These are phyloP conservation scores for Amesomyces nigricolor DNA, from an alignment of 2,329 filamentous ascomycete genomes.

Conservation along the genomic window DNA sequence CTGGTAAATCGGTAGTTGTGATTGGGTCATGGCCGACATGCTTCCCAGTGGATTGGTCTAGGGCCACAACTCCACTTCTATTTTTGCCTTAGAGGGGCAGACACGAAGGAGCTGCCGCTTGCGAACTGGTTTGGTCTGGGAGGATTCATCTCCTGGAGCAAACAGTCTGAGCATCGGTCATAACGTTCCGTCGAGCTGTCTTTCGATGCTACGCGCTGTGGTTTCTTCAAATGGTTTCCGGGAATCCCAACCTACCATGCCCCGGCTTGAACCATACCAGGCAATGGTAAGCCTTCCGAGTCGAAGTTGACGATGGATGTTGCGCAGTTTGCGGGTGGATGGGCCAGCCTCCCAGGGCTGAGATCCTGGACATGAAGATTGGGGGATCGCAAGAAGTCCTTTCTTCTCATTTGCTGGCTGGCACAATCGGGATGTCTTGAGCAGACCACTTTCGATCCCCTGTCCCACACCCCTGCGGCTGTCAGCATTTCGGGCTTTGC, in stretches of 20 bases:
- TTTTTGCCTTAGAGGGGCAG: not conserved
- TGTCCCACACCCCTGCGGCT: slow-evolving; percentile 1
- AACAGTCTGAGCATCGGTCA: too few relatives aligned
- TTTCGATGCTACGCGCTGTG: too few relatives aligned
- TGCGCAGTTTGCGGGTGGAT: too few relatives aligned
- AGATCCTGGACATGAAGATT: too few relatives aligned
- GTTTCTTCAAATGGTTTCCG: too few relatives aligned
- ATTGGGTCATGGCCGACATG: not conserved
- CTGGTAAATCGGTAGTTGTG: not conserved
- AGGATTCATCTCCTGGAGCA: not conserved
- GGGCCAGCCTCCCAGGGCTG: too few relatives aligned
- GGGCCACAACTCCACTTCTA: not conserved
- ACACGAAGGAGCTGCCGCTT: not conserved
- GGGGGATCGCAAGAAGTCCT: too few relatives aligned
- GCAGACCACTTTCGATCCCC: not conserved
- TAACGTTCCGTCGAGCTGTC: too few relatives aligned
- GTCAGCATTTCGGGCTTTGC: slow-evolving; percentile 3
- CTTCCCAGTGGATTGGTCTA: not conserved
- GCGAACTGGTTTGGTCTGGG: slow-evolving; percentile 3
- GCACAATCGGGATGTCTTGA: not conserved
- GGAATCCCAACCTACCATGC: too few relatives aligned
- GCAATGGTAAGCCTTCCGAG: too few relatives aligned
- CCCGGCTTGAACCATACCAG: too few relatives aligned
- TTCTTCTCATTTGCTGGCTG: not conserved
- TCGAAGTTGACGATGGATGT: not conserved